Conservation (phyloP, 1,284 basidiomycete genomes). For the Lentinula novae-zelandiae region DNA sequence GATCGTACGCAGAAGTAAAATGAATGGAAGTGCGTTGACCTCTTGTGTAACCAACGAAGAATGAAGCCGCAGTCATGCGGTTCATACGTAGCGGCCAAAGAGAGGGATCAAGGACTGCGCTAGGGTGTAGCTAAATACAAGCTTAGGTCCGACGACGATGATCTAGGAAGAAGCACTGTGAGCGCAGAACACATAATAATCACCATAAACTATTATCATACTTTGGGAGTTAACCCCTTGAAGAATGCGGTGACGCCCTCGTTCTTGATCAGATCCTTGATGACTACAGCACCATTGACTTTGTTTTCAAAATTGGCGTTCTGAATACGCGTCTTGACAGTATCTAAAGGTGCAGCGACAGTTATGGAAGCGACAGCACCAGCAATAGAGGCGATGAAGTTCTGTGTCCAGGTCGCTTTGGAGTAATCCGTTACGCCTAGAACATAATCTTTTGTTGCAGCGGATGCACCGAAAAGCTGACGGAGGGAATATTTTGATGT, state of each 20-base stretch:
- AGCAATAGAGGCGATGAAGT: slow-evolving; percentile 91
- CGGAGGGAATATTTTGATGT: not conserved
- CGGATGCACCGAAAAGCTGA: slow-evolving; percentile 94
- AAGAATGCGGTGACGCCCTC: slow-evolving; percentile 91
- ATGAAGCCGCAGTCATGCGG: not conserved
- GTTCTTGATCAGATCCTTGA: slow-evolving; percentile 85
- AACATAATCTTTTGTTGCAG: slow-evolving; percentile 90
- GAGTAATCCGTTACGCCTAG: slow-evolving; percentile 89
- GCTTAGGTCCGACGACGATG: slow-evolving; percentile 95
- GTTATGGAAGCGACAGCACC: slow-evolving; percentile 96
- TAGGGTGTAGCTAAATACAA: slow-evolving; percentile 97
- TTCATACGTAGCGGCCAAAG: slow-evolving; percentile 84
- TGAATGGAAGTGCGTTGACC: too few species aligned
- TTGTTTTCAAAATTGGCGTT: slow-evolving; percentile 97
- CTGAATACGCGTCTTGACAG: slow-evolving; percentile 96
- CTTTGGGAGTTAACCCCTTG: slow-evolving; percentile 96
- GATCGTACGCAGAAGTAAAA: too few species aligned
- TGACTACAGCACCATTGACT: slow-evolving; percentile 82
- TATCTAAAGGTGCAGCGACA: slow-evolving; percentile 93
- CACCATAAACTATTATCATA: slow-evolving; percentile 29
- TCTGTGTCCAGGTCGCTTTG: slow-evolving; percentile 92
- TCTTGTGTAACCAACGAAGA: not conserved
- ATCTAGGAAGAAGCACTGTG: slow-evolving; percentile 49
- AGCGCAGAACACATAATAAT: not conserved
- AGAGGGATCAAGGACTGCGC: slow-evolving; percentile 95